Conservation (phyloP, 2,329 filamentous ascomycete species). For the Fusarium anguioides region DNA sequence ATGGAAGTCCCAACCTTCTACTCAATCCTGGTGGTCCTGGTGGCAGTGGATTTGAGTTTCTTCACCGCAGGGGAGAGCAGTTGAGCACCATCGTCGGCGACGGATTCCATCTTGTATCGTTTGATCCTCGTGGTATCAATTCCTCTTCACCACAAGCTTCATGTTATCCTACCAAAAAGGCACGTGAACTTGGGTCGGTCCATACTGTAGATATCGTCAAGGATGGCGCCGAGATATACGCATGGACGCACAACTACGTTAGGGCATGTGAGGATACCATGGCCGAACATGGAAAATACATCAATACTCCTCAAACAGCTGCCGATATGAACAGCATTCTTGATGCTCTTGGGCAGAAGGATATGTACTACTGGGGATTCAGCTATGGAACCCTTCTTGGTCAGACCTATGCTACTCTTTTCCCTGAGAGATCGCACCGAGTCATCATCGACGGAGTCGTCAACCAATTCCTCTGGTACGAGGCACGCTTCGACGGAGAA, state of each 20-base stretch:
- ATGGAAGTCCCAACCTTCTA: constrained; percentile 57
- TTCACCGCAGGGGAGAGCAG: constrained; percentile 50
- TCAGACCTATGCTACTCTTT: constrained; percentile 54
- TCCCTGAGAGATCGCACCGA: constrained; percentile 49
- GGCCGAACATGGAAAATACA: constrained; percentile 57
- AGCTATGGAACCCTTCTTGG: constrained; percentile 58
- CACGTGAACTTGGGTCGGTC: constrained; percentile 45
- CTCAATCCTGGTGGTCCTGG: constrained; percentile 63
- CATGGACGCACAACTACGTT: constrained; percentile 56
- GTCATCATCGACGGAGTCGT: constrained; percentile 53
- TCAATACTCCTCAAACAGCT: constrained; percentile 62
- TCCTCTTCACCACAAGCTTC: constrained; percentile 46
- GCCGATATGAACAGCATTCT: constrained; percentile 64
- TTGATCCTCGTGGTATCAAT: constrained; percentile 60
- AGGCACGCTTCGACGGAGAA: constrained; percentile 36
- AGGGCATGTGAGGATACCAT: constrained; percentile 57
- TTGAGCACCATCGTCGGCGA: constrained; percentile 54
- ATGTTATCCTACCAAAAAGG: constrained; percentile 54
- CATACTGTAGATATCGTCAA: constrained; percentile 43
- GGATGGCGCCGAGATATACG: constrained; percentile 54
- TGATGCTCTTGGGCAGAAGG: constrained; percentile 51
- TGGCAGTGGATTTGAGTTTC: constrained; percentile 53
- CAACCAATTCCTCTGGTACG: constrained; percentile 51
- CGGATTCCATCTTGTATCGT: constrained; percentile 58
- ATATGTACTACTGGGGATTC: constrained; percentile 55